Conservation (phyloP, 768 basidiomycete genomes). For the Suillus subalutaceus region DNA sequence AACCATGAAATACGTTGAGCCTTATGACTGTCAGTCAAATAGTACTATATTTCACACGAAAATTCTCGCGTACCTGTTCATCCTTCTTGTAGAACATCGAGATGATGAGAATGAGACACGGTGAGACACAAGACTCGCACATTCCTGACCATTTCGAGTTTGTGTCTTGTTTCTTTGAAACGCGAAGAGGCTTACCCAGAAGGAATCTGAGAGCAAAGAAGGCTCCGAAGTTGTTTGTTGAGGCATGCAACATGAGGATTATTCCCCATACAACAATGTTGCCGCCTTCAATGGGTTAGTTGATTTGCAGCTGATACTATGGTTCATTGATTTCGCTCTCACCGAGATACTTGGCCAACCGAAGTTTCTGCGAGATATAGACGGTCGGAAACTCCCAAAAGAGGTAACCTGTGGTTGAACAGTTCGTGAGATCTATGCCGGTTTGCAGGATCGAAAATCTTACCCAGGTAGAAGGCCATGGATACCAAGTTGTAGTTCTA, state of each 20-base stretch:
- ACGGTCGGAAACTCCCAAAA: constrained; percentile 69
- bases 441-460: background rate
- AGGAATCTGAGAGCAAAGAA: constrained; percentile 68
- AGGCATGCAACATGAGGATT: constrained; percentile 62
- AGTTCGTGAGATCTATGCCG: background rate
- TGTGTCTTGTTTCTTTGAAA: background rate
- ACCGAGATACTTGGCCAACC: constrained; percentile 67
- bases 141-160: constrained; percentile 45
- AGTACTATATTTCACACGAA: background rate
- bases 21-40: constrained; percentile 29
- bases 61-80: constrained; percentile 47
- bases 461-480: constrained; percentile 65
- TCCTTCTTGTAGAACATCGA: constrained; percentile 73
- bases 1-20: constrained; percentile 67
- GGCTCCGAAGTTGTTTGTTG: constrained; percentile 55
- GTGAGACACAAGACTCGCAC: constrained; percentile 69
- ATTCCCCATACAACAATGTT: constrained; percentile 66
- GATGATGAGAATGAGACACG: constrained; percentile 62
- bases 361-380: constrained; percentile 63
- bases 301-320: constrained; percentile 2
- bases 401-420: constrained; percentile 45
- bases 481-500: constrained; percentile 68
- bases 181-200: constrained; percentile 43
- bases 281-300: constrained; percentile 35
- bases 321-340: constrained; percentile 3